Evolutionary conservation across 2,329 filamentous ascomycete species (phyloP).

Genomic region (Alternaria infectoria): DNA sequence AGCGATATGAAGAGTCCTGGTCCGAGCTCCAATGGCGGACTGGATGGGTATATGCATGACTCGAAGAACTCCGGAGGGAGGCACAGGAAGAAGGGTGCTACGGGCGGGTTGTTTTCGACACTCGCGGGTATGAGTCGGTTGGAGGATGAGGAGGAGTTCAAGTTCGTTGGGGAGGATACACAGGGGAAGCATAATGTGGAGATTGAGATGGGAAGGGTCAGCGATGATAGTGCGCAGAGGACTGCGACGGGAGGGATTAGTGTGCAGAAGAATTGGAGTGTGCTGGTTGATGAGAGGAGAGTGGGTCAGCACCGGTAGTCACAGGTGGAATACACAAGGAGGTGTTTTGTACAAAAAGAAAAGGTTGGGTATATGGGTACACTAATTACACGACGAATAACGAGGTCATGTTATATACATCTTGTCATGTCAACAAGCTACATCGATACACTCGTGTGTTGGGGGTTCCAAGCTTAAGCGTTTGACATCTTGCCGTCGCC

Average conservation of each 20-base stretch:
- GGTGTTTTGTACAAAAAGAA: background rate
- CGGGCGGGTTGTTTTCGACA: slow-evolving; percentile 28
- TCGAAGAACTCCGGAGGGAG: slow-evolving; percentile 2
- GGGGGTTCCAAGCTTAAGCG: background rate
- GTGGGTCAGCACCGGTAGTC: background rate
- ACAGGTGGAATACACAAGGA: background rate
- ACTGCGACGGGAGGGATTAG: background rate
- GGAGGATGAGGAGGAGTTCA: slow-evolving; percentile 23
- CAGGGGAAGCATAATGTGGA: slow-evolving; percentile 16
- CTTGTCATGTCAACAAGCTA: background rate
- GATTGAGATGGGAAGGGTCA: slow-evolving; percentile 13
- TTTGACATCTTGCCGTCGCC: background rate
- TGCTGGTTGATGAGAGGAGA: slow-evolving; percentile 9
- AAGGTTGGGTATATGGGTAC: background rate
- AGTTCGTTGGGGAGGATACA: slow-evolving; percentile 13
- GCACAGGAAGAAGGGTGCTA: slow-evolving; percentile 27
- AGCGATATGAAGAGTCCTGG: slow-evolving; percentile 17
- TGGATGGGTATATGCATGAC: background rate
- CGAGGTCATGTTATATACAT: background rate
- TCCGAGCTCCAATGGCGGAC: background rate
- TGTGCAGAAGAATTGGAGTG: slow-evolving; percentile 15
- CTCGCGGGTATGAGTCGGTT: slow-evolving; percentile 24
- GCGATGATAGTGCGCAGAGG: slow-evolving; percentile 9
- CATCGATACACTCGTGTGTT: background rate
- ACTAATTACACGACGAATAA: background rate